Percentiles rank a stretch among this genome's conserved stretches.
Conservation (phyloP, 208 protist genomes). For the Trypanosoma vivax region DNA sequence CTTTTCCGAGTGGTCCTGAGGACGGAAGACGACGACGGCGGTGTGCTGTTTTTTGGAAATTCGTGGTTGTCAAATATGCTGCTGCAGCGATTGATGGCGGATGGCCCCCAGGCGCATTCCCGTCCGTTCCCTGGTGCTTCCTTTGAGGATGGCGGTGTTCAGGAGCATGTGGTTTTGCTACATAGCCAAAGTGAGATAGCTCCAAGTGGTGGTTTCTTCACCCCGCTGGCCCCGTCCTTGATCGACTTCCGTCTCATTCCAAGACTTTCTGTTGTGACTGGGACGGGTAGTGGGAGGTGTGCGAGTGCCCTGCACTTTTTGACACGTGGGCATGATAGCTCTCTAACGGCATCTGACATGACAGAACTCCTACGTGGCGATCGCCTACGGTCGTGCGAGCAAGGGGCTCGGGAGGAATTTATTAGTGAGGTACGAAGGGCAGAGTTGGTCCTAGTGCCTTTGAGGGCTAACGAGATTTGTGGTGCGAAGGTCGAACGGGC, state of each 20-base stretch:
- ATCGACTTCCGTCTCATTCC: slow-evolving; percentile 6
- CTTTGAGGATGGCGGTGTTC: slow-evolving; percentile 1
- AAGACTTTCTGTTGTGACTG: too few species aligned
- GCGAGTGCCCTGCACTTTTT: slow-evolving; percentile 8
- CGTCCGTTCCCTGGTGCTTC: not conserved
- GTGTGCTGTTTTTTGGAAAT: slow-evolving; percentile 8
- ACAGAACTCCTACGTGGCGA: not conserved
- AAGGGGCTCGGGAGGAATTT: slow-evolving; percentile 3
- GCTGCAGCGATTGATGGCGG: slow-evolving; percentile 4
- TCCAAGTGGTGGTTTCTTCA: not conserved
- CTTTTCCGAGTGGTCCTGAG: slow-evolving; percentile 1
- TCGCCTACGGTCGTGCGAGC: slow-evolving; percentile 5
- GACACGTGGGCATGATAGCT: not conserved
- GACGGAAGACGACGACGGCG: not conserved
- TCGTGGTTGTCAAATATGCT: slow-evolving; percentile 12
- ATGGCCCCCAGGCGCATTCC: not conserved
- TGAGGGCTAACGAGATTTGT: too few species aligned
- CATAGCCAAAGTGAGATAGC: not conserved
- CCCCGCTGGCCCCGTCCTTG: slow-evolving; percentile 11
- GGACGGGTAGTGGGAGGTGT: too few species aligned
- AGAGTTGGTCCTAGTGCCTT: not conserved
- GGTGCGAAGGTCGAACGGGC: not conserved
- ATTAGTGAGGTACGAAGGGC: not conserved
- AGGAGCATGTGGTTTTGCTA: slow-evolving; percentile 20
- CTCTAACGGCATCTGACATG: not conserved